Evolutionary conservation across 176 grass and related monocot species (phyloP).

Genomic region (Urochloa ruziziensis): DNA sequence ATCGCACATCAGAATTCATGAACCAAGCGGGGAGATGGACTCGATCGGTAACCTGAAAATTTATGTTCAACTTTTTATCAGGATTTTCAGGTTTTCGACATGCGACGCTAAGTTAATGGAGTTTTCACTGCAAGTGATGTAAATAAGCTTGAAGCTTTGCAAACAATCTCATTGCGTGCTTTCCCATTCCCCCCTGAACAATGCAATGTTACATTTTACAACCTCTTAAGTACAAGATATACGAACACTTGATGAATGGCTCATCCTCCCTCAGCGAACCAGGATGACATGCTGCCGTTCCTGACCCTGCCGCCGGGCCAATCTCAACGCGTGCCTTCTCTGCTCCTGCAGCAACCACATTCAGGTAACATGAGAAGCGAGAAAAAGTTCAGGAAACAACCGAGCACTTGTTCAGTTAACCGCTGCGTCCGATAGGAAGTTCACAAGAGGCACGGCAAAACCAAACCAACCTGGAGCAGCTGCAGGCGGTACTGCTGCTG

Average conservation of each 20-base stretch:
- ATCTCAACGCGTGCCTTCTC: slow-evolving; percentile 28
- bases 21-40: neutral
- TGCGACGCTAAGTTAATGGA: neutral
- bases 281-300: slow-evolving; percentile 34
- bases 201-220: neutral
- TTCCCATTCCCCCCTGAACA: neutral
- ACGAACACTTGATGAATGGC: neutral
- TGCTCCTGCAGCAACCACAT: slow-evolving; percentile 24
- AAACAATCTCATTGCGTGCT: neutral
- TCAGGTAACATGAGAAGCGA: neutral
- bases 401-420: neutral
- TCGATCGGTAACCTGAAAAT: neutral
- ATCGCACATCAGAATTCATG: neutral
- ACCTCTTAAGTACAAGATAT: neutral
- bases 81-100: neutral
- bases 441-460: neutral
- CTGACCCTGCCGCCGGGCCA: neutral
- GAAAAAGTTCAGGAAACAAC: neutral
- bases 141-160: neutral
- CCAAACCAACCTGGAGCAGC: slow-evolving; percentile 41
- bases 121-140: neutral
- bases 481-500: slow-evolving; percentile 48
- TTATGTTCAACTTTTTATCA: neutral
- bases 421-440: neutral
- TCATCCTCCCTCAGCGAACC: neutral